A percentile compares a stretch with the other conserved stretches of the same genome.
These are phyloP conservation scores for Fusarium annulatum DNA, from an alignment of 2,329 filamentous ascomycete species.

Conservation along the genomic window DNA sequence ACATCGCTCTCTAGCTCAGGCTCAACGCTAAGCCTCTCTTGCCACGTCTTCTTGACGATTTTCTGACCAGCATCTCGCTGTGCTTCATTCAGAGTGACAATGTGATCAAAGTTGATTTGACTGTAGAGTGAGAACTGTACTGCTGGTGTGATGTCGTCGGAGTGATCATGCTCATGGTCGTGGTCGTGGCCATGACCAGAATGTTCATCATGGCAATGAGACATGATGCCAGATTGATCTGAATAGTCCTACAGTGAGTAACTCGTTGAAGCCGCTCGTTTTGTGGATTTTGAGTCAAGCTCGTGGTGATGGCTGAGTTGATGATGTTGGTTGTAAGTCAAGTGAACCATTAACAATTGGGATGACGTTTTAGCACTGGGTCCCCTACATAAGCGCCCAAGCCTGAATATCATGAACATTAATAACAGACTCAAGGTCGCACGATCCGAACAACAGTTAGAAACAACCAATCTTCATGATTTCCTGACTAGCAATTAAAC, in stretches of 20 bases:
- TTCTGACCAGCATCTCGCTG: slow-evolving; percentile 73
- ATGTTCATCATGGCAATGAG: slow-evolving; percentile 65
- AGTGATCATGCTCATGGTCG: slow-evolving; percentile 82
- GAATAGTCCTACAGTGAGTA: neutral
- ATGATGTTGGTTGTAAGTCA: slow-evolving; percentile 38
- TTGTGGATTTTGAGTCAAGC: neutral
- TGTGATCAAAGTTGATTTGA: slow-evolving; percentile 88
- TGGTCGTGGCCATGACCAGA: slow-evolving; percentile 64
- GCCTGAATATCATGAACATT: slow-evolving; percentile 20
- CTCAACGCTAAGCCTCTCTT: slow-evolving; percentile 74
- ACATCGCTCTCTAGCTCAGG: slow-evolving; percentile 87
- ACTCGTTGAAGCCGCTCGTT: neutral
- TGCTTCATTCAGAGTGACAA: slow-evolving; percentile 87
- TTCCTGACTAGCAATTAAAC: neutral
- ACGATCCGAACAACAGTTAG: neutral
- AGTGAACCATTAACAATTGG: slow-evolving; percentile 11
- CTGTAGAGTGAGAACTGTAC: slow-evolving; percentile 91
- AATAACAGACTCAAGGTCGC: neutral
- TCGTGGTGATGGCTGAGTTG: slow-evolving; percentile 5
- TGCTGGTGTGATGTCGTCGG: slow-evolving; percentile 90
- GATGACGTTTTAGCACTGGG: slow-evolving; percentile 36
- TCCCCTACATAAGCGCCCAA: slow-evolving; percentile 12
- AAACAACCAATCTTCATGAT: neutral
- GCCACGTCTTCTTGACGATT: slow-evolving; percentile 92
- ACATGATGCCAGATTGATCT: slow-evolving; percentile 44